Percentiles rank a stretch among this genome's conserved stretches.
Evolutionary conservation across 2,329 filamentous ascomycete species (phyloP).

Genomic region (Zymoseptoria passerinii): DNA sequence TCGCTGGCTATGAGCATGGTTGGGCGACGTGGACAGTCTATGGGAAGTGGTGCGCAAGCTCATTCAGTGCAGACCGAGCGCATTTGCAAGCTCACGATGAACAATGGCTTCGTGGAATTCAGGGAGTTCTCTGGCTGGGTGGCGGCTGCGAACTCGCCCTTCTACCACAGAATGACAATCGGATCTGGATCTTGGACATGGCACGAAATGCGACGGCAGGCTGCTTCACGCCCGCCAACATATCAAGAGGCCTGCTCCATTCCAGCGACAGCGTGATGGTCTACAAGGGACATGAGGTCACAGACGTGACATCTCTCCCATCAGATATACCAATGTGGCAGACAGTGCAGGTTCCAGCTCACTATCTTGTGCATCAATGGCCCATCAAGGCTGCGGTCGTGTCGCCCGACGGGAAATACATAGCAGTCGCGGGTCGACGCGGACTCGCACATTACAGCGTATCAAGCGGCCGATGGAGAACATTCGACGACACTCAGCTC

Average conservation of each 20-base stretch:
- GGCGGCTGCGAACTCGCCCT: slow-evolving; percentile 81
- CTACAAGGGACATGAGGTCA: slow-evolving; percentile 86
- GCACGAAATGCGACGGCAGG: slow-evolving; percentile 87
- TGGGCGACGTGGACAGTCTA: slow-evolving; percentile 98
- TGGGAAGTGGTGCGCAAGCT: slow-evolving; percentile 78
- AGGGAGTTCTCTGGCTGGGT: slow-evolving; percentile 75
- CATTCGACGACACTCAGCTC: slow-evolving; percentile 68
- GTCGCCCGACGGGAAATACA: slow-evolving; percentile 84
- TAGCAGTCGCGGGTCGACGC: slow-evolving; percentile 88
- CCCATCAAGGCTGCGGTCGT: slow-evolving; percentile 81
- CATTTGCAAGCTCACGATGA: slow-evolving; percentile 64
- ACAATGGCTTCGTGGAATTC: slow-evolving; percentile 73
- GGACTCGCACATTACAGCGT: slow-evolving; percentile 94
- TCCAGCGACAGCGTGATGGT: slow-evolving; percentile 83
- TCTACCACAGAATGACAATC: slow-evolving; percentile 57
- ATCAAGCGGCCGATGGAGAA: slow-evolving; percentile 91
- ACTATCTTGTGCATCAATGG: slow-evolving; percentile 87
- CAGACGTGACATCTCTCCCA: slow-evolving; percentile 83
- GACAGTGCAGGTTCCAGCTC: slow-evolving; percentile 72
- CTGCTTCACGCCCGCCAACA: slow-evolving; percentile 84
- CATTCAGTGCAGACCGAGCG: slow-evolving; percentile 62
- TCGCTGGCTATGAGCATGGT: slow-evolving; percentile 83
- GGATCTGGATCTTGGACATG: slow-evolving; percentile 83
- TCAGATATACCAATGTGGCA: slow-evolving; percentile 94
- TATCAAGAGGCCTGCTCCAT: slow-evolving; percentile 80